Conservation (phyloP, 139 green algal species). For the Coccomyxa sp. region DNA sequence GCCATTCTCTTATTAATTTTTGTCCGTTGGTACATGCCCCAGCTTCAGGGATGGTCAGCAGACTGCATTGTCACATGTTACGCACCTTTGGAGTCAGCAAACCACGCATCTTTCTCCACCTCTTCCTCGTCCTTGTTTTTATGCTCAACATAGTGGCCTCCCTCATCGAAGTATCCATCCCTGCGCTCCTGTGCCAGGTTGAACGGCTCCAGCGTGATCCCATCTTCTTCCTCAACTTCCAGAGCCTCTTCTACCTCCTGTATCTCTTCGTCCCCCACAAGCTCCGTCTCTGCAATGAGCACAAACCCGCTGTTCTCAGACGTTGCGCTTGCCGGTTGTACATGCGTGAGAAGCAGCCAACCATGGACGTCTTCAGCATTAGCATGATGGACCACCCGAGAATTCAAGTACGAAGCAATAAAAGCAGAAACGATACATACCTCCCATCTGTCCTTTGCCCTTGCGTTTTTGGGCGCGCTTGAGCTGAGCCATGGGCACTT, state of each 20-base stretch:
- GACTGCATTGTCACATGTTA: neutral
- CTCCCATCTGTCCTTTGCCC: conserved; percentile 1
- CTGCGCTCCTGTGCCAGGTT: conserved; percentile 65
- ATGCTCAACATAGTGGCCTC: conserved; percentile 65
- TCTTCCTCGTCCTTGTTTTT: conserved; percentile 46
- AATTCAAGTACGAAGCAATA: too few relatives aligned
- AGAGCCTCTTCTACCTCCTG: conserved; percentile 31
- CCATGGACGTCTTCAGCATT: too few relatives aligned
- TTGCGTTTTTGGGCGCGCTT: conserved; percentile 51
- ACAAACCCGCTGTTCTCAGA: neutral
- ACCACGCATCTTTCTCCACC: conserved; percentile 51
- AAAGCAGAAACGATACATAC: neutral
- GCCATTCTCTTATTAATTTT: too few relatives aligned
- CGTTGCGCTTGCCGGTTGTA: neutral
- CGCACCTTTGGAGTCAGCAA: conserved; percentile 13
- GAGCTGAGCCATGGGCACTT: conserved; percentile 50
- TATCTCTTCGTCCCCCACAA: conserved; percentile 28
- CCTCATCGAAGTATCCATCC: conserved; percentile 68
- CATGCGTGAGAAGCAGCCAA: too few relatives aligned
- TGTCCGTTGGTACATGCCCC: too few relatives aligned
- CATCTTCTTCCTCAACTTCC: conserved; percentile 49
- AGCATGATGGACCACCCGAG: too few relatives aligned
- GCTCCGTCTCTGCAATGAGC: conserved; percentile 18
- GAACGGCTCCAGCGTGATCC: conserved; percentile 63
- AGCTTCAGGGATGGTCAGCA: too few relatives aligned